Base-by-base conservation (phyloP, 352 stramenopile species). In the Bremia lactucae region DNA sequence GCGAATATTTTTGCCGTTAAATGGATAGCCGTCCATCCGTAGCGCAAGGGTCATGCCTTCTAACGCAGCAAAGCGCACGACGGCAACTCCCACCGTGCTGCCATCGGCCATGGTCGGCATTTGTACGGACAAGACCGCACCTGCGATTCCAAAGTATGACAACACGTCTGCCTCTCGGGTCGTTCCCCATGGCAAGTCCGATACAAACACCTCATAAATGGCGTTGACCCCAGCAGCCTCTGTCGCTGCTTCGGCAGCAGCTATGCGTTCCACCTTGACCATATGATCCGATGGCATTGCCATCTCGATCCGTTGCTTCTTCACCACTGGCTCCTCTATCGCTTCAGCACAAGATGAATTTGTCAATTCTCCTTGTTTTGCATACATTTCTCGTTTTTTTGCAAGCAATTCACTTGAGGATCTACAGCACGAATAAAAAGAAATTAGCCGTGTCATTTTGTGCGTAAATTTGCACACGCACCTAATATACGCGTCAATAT, bases 61-160 rank as follows among this genome's bases (percentile, higher is more conserved):
- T 13, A 65, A 42, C 6, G 59, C 40, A 2, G 52, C 55, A 49
- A 86, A 86, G 6, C 59, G 64, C 36, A 86, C 63, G 41, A 86
- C 62, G 5, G 72, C 70, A 11, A 83, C 66, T 35, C 70, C 72
- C n/a, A 85, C 72, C 8, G 72, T 85, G 45, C 67, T 82, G 36
- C 72, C 65, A 41, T 79, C 67, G 14, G 67, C 51, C 65, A 83
- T 85, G 13, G 62, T 83, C 9, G 72, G 72, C 65, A 85, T 85
- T 41, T 73, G 62, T 28, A 81, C 68, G 2, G 59, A 77, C 50
- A 63, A 45, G 8, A 85, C 59, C 6, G 44, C 22, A 15, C 72
- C 68, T 20, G 62, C 67, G 18, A 75, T 66, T 21, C 69, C 59
- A 58, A 85, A 85, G 40, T 83, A 85, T 50, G 68, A 69, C 36